Evolutionary conservation across 495 filamentous ascomycete genomes (phyloP), one percentile per base, ranked within the genome.

Genomic region (Annulohypoxylon moriforme): DNA sequence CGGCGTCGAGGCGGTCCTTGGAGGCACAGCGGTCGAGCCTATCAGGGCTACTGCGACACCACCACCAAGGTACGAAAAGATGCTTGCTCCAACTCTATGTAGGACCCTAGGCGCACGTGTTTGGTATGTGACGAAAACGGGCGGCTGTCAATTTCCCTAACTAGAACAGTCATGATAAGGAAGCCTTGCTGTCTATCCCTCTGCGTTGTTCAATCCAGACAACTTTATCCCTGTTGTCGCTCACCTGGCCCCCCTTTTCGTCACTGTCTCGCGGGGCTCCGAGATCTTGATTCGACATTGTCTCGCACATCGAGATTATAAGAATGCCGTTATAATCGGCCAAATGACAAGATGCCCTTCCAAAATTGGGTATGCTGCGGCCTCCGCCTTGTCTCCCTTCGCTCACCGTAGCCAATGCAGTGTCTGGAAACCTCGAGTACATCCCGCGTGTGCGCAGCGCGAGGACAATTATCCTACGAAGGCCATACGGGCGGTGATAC

Each of bases 211-310:
- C 65, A 49, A 68, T 62, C 56, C 70, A 69, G 47, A 65, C 20
- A 20, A 20, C 20, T 50, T 3, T 50, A 68, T 46, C 70, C 70
- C 70, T 69, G 70, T 56, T 29, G 38, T 69, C 55, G 46, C 60
- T 73, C 70, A 73, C 70, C 70, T 68, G 65, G 65, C 61, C 70
- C 65, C 55, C 70, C 65, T 65, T 73, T 68, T 61, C 60, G 60
- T 65, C 69, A 55, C 24, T 61, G 64, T 61, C 60, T 68, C 38
- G 60, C 31, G 55, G 65, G 64, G 64, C 55, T 68, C 70, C 47
- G 60, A 68, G 59, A 68, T 73, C 16, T 52, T 73, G 65, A 73
- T 68, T 73, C 70, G 70, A 73, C 65, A 73, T 73, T 73, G 64
- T 67, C 65, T 73, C 40, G 44, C 53, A 59, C 64, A 72, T 72